A percentile compares a stretch with the other conserved stretches of the same genome.
Conservation (phyloP, 371 early-diverging fungal genomes). For the Nematocida homosporus region DNA sequence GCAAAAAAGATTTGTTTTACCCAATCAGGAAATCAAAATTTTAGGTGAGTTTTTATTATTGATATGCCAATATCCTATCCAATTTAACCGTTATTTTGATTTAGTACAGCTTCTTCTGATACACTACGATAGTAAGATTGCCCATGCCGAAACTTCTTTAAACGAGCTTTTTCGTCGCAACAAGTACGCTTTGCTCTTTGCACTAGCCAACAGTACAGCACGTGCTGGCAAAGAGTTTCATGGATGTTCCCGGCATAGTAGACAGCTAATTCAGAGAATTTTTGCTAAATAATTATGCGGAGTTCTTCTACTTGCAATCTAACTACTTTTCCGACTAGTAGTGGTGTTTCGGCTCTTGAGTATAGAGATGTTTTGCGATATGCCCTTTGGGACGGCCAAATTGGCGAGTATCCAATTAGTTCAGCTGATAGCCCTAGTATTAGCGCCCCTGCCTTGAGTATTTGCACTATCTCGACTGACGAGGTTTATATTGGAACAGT, state of each 20-base stretch:
- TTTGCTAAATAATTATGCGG: not conserved
- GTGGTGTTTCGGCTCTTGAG: constrained; percentile 25
- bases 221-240: not conserved
- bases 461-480: not conserved
- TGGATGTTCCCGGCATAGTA: not conserved
- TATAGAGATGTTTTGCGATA: constrained; percentile 10
- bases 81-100: not conserved
- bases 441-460: constrained; percentile 15
- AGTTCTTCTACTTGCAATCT: not conserved
- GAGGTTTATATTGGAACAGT: constrained; percentile 31
- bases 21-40: not conserved
- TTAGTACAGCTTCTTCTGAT: constrained; percentile 19
- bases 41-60: not conserved
- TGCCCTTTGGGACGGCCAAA: constrained; percentile 30
- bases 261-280: not conserved
- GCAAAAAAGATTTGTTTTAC: constrained; percentile 1
- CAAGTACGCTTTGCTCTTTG: constrained; percentile 23
- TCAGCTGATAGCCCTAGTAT: not conserved
- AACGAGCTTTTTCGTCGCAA: not conserved
- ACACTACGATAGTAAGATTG: constrained; percentile 27
- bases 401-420: not conserved
- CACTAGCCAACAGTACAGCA: not conserved
- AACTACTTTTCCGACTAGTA: not conserved
- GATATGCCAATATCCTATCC: constrained; percentile 1
- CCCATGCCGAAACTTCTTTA: not conserved